Conservation (phyloP, 768 basidiomycete genomes). For the Lactifluus pinguis region DNA sequence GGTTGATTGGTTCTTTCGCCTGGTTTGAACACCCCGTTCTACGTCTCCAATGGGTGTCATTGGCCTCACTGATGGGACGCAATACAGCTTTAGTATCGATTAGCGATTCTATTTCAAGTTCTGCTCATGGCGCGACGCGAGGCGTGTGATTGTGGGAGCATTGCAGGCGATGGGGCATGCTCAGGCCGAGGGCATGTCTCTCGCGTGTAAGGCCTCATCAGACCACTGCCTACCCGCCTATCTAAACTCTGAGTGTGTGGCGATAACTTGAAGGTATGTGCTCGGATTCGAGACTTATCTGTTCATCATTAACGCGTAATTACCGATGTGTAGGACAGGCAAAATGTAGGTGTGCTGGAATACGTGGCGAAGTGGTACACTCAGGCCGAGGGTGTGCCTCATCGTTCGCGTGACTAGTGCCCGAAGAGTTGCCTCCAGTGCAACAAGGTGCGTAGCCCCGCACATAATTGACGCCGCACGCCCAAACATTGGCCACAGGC, state of each 20-base stretch:
- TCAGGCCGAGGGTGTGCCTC: slow-evolving; percentile 4
- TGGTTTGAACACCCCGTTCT: not conserved
- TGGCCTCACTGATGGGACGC: not conserved
- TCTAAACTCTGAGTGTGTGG: too few relatives aligned
- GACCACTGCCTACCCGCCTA: too few relatives aligned
- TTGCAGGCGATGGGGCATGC: not conserved
- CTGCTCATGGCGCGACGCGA: not conserved
- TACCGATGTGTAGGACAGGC: not conserved
- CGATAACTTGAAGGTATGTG: too few relatives aligned
- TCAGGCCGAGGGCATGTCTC: not conserved
- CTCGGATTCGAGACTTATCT: too few relatives aligned
- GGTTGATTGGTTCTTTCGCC: not conserved
- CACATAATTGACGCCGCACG: too few relatives aligned
- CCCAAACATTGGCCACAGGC: not conserved
- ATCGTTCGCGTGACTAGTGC: not conserved
- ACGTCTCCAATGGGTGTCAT: not conserved
- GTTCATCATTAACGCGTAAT: not conserved
- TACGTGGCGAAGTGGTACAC: not conserved
- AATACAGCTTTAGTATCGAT: not conserved
- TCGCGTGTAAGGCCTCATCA: not conserved
- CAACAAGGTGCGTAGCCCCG: not conserved
- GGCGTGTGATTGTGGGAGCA: not conserved
- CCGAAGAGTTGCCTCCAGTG: not conserved
- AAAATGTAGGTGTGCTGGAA: not conserved
- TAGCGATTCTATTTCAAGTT: not conserved